Percentiles rank a stretch among this genome's conserved stretches.
phyloP scores from a whole-genome alignment of 2,329 filamentous ascomycete genomes.

The Clonostachys chloroleuca region DNA sequence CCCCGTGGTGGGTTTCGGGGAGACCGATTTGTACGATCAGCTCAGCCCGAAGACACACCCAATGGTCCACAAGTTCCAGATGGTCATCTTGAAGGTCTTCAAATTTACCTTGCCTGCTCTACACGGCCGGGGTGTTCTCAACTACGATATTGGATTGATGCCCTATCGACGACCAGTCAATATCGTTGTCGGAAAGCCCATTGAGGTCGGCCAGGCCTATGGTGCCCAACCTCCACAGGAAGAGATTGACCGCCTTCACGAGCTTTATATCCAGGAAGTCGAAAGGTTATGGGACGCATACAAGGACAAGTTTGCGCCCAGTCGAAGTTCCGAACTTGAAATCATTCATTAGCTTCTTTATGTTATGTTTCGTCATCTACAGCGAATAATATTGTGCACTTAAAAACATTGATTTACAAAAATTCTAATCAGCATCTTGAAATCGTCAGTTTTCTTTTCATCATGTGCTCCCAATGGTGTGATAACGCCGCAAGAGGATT shows the following conservation, averaged over 20 bases:
- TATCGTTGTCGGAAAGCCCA: constrained; percentile 81
- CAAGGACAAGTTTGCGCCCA: constrained; percentile 69
- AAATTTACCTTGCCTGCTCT: constrained; percentile 92
- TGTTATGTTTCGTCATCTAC: background rate
- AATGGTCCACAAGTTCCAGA: constrained; percentile 73
- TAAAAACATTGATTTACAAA: background rate
- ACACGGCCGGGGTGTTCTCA: constrained; percentile 89
- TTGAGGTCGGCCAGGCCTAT: constrained; percentile 59
- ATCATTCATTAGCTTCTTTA: constrained; percentile 47
- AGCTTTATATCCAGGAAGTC: constrained; percentile 71
- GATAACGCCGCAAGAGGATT: too few relatives aligned
- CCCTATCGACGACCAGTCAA: constrained; percentile 86
- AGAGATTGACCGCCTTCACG: constrained; percentile 79
- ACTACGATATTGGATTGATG: constrained; percentile 96
- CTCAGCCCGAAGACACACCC: constrained; percentile 74
- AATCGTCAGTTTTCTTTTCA: too few relatives aligned
- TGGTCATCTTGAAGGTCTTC: constrained; percentile 77
- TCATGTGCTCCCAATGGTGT: too few relatives aligned
- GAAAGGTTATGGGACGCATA: constrained; percentile 70
- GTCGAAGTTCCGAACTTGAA: constrained; percentile 60
- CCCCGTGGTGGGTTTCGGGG: constrained; percentile 86
- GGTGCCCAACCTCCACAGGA: constrained; percentile 59
- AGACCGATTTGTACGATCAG: constrained; percentile 95
- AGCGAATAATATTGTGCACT: background rate
- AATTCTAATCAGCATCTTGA: background rate